Evolutionary conservation across 495 filamentous ascomycete species (phyloP).

Genomic region (Pseudoneurospora amorphoporcata): DNA sequence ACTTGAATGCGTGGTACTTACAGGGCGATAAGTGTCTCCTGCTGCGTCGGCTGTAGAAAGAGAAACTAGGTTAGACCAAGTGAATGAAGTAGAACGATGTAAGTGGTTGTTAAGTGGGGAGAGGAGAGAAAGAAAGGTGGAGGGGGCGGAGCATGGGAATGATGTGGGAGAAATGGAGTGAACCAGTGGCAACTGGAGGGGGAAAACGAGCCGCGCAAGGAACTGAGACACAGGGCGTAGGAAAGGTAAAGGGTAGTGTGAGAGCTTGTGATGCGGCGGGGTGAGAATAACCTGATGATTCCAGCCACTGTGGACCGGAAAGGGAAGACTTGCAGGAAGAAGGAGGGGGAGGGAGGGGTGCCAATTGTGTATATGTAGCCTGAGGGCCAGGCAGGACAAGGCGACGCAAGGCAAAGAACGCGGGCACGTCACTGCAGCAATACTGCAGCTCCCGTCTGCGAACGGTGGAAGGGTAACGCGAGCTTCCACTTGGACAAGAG

Average conservation of each 20-base stretch:
- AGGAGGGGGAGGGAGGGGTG: conserved; percentile 14
- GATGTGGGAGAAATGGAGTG: conserved; percentile 8
- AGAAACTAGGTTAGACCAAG: conserved; percentile 28
- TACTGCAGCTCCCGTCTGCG: conserved; percentile 16
- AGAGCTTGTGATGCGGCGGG: conserved; percentile 17
- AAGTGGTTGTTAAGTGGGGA: conserved; percentile 9
- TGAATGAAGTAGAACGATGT: conserved; percentile 12
- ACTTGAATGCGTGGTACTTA: conserved; percentile 23
- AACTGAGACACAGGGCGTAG: background rate
- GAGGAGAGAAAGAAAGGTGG: background rate
- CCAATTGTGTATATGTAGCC: conserved; percentile 19
- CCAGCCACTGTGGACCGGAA: conserved; percentile 25
- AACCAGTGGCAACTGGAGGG: conserved; percentile 22
- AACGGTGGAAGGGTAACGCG: conserved; percentile 15
- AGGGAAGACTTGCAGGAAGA: conserved; percentile 33
- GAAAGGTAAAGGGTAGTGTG: background rate
- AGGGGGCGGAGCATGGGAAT: conserved; percentile 11
- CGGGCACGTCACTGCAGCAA: conserved; percentile 30
- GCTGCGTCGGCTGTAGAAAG: conserved; percentile 33
- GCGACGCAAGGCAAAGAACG: conserved; percentile 28
- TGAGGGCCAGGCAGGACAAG: conserved; percentile 18
- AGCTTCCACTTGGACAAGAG: conserved; percentile 8
- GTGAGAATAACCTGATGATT: conserved; percentile 17
- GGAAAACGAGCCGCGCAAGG: conserved; percentile 3
- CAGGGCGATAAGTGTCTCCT: conserved; percentile 43